These are phyloP conservation scores for Parastagonospora nodorum DNA, from an alignment of 2,329 filamentous ascomycete species.

Conservation along the genomic window DNA sequence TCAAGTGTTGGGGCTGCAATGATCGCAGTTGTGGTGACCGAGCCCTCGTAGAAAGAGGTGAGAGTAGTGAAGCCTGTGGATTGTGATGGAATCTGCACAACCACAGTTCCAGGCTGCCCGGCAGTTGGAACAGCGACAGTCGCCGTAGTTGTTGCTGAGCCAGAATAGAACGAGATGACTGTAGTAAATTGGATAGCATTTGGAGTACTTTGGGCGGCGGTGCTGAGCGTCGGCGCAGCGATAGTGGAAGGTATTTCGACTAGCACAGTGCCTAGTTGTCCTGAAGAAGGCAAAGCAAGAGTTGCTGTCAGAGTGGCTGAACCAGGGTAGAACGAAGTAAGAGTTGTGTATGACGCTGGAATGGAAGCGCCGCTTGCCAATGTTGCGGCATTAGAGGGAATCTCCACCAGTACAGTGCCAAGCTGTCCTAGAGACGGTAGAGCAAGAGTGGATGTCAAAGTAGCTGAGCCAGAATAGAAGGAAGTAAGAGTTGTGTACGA, in stretches of 20 bases:
- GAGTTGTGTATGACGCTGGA: neutral
- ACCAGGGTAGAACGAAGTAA: neutral
- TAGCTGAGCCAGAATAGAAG: neutral
- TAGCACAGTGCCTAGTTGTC: neutral
- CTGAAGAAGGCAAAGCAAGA: neutral
- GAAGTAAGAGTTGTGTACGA: neutral
- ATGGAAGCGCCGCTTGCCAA: neutral
- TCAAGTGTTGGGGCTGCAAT: neutral
- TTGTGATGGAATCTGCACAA: neutral
- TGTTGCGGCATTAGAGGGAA: neutral
- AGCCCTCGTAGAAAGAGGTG: conserved; percentile 1
- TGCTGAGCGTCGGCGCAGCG: neutral
- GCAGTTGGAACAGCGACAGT: neutral
- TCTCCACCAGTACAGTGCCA: neutral
- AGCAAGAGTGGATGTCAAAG: neutral
- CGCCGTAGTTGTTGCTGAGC: neutral
- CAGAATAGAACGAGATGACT: neutral
- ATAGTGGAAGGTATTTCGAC: neutral
- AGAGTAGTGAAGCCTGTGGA: neutral
- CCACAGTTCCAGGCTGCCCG: neutral
- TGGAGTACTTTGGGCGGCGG: neutral
- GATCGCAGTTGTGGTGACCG: neutral
- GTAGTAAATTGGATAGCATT: neutral
- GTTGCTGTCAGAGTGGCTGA: neutral
- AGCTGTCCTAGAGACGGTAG: neutral